These are phyloP conservation scores for Mycosarcoma maydis DNA, from an alignment of 1,284 basidiomycete species.

Conservation along the genomic window DNA sequence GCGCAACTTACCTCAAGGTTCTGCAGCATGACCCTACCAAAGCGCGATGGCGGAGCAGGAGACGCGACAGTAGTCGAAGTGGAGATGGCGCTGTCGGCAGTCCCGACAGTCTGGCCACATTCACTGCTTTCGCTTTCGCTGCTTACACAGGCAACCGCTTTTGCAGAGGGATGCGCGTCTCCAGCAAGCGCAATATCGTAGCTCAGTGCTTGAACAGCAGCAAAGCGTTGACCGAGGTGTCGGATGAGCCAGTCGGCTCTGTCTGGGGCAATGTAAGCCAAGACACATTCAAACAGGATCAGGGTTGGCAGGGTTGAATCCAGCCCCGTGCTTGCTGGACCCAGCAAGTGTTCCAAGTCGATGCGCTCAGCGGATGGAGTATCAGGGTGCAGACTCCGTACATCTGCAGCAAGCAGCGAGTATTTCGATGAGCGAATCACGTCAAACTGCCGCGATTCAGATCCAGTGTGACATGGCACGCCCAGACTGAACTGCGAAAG, in stretches of 20 bases:
- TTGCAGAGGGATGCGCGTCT: constrained; percentile 10
- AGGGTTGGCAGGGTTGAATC: constrained; percentile 48
- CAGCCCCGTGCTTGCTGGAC: constrained; percentile 11
- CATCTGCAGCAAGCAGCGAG: constrained; percentile 34
- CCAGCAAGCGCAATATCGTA: constrained; percentile 64
- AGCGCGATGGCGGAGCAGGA: constrained; percentile 22
- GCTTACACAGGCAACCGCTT: not conserved
- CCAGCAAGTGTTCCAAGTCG: constrained; percentile 19
- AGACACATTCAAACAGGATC: constrained; percentile 64
- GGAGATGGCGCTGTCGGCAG: not conserved
- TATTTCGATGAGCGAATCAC: constrained; percentile 27
- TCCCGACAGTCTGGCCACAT: not conserved
- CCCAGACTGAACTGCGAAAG: not conserved
- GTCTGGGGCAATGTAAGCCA: constrained; percentile 55
- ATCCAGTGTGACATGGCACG: not conserved
- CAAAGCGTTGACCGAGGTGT: constrained; percentile 22
- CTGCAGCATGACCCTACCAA: constrained; percentile 64
- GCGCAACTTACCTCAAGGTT: constrained; percentile 53
- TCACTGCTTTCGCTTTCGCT: not conserved
- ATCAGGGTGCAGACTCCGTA: constrained; percentile 24
- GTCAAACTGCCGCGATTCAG: not conserved
- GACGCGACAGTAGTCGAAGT: not conserved
- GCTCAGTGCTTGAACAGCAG: constrained; percentile 32
- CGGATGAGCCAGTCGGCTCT: constrained; percentile 45
- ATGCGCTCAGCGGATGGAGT: constrained; percentile 2